Evolutionary conservation across 2,329 filamentous ascomycete species (phyloP).

Genomic region (Epichloe amarillans): DNA sequence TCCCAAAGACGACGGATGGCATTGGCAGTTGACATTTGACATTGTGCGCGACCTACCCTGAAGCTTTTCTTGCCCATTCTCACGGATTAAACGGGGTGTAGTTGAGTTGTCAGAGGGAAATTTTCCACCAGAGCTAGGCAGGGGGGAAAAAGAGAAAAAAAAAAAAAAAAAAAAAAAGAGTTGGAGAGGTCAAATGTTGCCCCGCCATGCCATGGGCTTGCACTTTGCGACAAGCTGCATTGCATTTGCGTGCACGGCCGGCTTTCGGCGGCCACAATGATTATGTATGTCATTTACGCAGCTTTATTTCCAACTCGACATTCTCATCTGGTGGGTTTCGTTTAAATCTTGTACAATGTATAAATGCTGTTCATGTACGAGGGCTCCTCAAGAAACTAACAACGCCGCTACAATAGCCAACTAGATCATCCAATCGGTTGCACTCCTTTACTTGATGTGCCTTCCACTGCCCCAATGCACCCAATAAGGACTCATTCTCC

Average conservation of each 20-base stretch:
- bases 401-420: slow-evolving; percentile 80
- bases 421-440: slow-evolving; percentile 56
- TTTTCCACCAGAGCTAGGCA: background rate
- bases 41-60: slow-evolving; percentile 14
- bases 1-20: background rate
- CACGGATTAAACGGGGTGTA: slow-evolving; percentile 7
- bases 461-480: slow-evolving; percentile 56
- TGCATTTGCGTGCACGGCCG: too few species aligned
- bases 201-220: background rate
- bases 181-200: background rate
- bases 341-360: background rate
- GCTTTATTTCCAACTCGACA: too few species aligned
- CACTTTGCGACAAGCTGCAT: background rate
- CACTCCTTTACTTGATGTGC: slow-evolving; percentile 58
- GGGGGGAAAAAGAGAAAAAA: too few species aligned
- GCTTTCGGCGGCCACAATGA: too few species aligned
- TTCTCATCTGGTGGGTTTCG: background rate
- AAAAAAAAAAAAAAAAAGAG: background rate
- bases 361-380: slow-evolving; percentile 12
- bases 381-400: slow-evolving; percentile 64
- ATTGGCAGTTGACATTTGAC: background rate
- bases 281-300: too few species aligned
- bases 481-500: slow-evolving; percentile 39
- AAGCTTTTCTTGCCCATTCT: slow-evolving; percentile 26
- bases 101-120: background rate